Conservation (phyloP, 371 early-diverging fungal genomes). For the Mortierella sp. region DNA sequence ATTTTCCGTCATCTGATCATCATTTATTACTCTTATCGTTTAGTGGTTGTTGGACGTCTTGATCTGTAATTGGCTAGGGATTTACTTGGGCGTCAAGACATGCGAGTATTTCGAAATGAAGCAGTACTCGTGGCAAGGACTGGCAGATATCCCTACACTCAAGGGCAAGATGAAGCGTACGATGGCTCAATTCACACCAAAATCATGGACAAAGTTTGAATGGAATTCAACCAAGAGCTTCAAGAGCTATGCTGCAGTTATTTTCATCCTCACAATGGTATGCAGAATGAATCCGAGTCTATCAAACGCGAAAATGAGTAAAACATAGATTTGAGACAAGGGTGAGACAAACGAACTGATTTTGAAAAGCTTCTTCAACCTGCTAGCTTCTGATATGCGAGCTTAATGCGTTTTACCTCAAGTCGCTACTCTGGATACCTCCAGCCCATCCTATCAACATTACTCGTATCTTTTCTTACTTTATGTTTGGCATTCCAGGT, state of each 20-base stretch:
- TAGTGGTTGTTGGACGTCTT: constrained; percentile 97
- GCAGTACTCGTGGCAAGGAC: constrained; percentile 95
- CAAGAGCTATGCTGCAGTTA: constrained; percentile 58
- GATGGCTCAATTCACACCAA: constrained; percentile 94
- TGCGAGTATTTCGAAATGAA: constrained; percentile 96
- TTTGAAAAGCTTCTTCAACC: neutral
- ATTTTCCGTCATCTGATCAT: neutral
- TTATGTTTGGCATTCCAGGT: constrained; percentile 89
- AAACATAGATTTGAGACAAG: no score
- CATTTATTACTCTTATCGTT: neutral
- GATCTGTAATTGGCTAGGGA: constrained; percentile 95
- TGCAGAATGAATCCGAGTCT: neutral
- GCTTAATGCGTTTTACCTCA: constrained; percentile 93
- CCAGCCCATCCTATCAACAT: constrained; percentile 90
- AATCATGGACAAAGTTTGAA: constrained; percentile 92
- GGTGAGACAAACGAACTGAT: neutral
- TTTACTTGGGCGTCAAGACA: constrained; percentile 95
- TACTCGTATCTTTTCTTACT: constrained; percentile 81
- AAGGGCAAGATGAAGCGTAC: constrained; percentile 91
- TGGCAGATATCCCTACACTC: constrained; percentile 84
- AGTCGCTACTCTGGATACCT: constrained; percentile 93
- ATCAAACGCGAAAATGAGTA: no score
- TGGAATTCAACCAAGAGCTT: constrained; percentile 74
- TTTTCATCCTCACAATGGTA: constrained; percentile 57
- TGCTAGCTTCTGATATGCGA: constrained; percentile 82